Evolutionary conservation across 75 land plant genomes (phyloP), one percentile per base, ranked within the genome.

Genomic region (Selaginella tamariscina): DNA sequence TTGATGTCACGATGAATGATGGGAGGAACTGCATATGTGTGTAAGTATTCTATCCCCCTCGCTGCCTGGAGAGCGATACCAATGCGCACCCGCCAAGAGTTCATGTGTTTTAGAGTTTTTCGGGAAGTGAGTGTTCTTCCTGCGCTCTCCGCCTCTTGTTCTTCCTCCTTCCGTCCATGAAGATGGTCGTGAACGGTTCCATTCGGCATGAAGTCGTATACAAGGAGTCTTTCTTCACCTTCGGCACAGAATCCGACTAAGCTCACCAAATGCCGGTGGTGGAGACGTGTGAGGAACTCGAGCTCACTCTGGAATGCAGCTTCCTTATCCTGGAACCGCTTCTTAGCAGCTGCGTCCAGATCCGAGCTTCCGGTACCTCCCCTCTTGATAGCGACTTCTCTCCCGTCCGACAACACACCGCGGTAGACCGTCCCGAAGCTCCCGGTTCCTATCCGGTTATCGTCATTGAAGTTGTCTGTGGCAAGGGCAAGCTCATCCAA

Each of bases 151-250:
- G 11, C 15, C 49, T 39, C 49, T 39, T 39, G 49, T 70, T 65
- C 60, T 73, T 75, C 39, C 1, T 0, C 18, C 0, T 1, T 31
- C 11, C 49, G 49, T 55, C 59, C 70, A 54, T 89, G 95, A 0
- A 89, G 67, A 65, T 87, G 95, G 68, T 87, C 84, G 32, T 82
- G 77, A 1, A 89, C 83, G 0, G 87, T 81, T 0, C 95, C 92
- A 44, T 91, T 88, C 39, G 84, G 82, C 88, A 91, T 91, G 77
- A 62, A 91, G 29, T 91, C 96, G 60, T 85, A 91, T 0, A 91
- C 92, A 2, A 89, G 54, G n/a, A 89, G 78, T 39, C 83, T 57
- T 62, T 89, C 91, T 0, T 89, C 88, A 0, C 62, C 66, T 55
- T 89, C 95, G 26, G 80, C 82, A 59, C 95, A 89, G 70, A 60